Evolutionary conservation across 1,284 basidiomycete species (phyloP), one percentile per base, ranked within the genome.

Genomic region (Ganoderma meredithae): DNA sequence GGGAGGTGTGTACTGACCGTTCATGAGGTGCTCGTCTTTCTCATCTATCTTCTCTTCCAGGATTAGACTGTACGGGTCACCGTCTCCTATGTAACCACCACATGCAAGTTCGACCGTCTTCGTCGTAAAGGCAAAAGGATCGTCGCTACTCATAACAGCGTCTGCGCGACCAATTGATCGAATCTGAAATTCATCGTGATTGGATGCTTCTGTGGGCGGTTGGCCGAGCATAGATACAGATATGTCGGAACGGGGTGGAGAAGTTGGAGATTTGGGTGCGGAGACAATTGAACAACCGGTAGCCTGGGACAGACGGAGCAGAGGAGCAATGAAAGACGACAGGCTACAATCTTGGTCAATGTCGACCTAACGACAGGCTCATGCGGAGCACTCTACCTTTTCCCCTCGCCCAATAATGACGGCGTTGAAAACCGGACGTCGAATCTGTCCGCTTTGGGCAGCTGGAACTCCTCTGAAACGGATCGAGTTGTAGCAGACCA

Each of bases 11-110:
- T 2, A 62, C 76, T 67, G 69, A 88, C 88, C 84, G 58, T 86
- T 83, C 85, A 89, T 88, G 40, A 88, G 75, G 68, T 85, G 73
- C 43, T 80, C 77, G 36, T 83, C 81, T 63, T 84, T 84, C 41
- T 86, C 85, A 63, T 88, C 85, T 12, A 91, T 71, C 65, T 78
- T 82, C 69, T 90, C 90, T 43, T 83, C 80, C 71, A 88, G 74
- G 36, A 91, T 85, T 60, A 83, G 74, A 22, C 79, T 76, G 66
- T 73, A 73, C 6, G 81, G 77, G 55, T 83, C 77, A 65, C 79
- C 73, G 8, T 74, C 66, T 0, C 33, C 60, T 1, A 71, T 12
- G 10, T 8, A 31, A 31, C 61, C 67, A 1, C 70, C 73, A 40
- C 72, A 76, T 0, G 71, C 61, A n/a, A 55, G 65, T 36, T 71